Evolutionary conservation across 306 rosid species (phyloP).

Genomic region (Malus sylvestris): DNA sequence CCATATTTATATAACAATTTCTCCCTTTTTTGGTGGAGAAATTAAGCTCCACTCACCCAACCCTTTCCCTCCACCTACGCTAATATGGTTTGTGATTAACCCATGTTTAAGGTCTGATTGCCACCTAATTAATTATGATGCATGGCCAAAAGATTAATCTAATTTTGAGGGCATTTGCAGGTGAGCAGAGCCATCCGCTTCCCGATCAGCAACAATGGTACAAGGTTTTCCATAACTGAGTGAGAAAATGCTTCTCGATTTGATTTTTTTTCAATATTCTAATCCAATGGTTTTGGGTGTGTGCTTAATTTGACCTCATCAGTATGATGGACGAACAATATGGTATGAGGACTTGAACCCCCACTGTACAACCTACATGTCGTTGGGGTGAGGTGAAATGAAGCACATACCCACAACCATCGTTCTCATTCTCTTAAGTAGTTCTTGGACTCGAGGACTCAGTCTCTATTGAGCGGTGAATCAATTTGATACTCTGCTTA

Average conservation of each 20-base stretch:
- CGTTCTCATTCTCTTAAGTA: neutral
- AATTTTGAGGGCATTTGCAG: neutral
- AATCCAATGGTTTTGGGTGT: neutral
- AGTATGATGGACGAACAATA: no score
- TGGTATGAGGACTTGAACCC: no score
- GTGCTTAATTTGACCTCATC: neutral
- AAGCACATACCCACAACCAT: neutral
- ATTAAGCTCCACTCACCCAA: neutral
- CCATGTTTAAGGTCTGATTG: neutral
- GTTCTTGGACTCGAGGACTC: no score
- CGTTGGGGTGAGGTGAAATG: neutral
- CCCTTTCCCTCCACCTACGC: neutral
- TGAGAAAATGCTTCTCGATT: neutral
- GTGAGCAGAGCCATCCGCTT: neutral
- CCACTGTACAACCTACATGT: neutral
- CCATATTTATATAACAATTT: neutral
- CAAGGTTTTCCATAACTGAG: neutral
- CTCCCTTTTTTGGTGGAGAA: neutral
- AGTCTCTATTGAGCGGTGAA: rapidly evolving
- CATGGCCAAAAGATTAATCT: neutral
- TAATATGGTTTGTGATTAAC: neutral
- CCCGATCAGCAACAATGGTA: neutral
- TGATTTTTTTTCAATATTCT: neutral
- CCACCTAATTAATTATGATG: neutral
- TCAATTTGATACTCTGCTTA: no score